Evolutionary conservation across 805 yeast species (phyloP).

Genomic region (Cyberlindnera maritima): DNA sequence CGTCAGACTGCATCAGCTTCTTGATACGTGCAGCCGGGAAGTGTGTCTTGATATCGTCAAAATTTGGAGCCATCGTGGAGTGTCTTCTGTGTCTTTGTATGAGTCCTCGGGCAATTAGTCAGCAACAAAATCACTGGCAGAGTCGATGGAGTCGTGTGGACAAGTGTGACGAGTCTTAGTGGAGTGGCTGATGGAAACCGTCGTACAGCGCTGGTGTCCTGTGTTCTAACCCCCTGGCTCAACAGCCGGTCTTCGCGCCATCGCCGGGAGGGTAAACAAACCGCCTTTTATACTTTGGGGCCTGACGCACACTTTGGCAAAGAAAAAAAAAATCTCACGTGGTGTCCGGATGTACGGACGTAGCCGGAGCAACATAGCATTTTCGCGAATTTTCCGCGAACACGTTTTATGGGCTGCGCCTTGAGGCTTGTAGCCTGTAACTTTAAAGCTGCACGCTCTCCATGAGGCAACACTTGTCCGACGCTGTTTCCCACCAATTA

Average conservation of each 20-base stretch:
- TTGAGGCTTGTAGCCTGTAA: no score
- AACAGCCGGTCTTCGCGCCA: not conserved
- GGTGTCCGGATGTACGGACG: conserved; percentile 2
- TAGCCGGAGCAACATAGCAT: not conserved
- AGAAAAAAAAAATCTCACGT: not conserved
- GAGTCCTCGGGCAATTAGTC: not conserved
- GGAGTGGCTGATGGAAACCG: no score
- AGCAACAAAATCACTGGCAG: no score
- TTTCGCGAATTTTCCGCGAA: not conserved
- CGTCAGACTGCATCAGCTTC: conserved; percentile 96
- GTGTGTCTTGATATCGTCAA: conserved; percentile 63
- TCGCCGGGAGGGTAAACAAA: conserved; percentile 11
- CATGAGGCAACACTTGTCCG: no score
- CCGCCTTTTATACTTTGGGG: conserved; percentile 8
- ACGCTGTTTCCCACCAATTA: no score
- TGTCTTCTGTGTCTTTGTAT: not conserved
- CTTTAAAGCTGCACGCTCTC: no score
- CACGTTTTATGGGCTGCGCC: no score
- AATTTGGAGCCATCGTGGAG: conserved; percentile 24
- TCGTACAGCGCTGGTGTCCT: no score
- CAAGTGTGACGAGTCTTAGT: not conserved
- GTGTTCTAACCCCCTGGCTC: no score
- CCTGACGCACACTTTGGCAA: not conserved
- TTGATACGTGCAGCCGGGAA: conserved; percentile 93
- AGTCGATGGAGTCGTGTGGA: not conserved